Conservation (phyloP, 164 flowering plant species). For the Liquidambar formosana region DNA sequence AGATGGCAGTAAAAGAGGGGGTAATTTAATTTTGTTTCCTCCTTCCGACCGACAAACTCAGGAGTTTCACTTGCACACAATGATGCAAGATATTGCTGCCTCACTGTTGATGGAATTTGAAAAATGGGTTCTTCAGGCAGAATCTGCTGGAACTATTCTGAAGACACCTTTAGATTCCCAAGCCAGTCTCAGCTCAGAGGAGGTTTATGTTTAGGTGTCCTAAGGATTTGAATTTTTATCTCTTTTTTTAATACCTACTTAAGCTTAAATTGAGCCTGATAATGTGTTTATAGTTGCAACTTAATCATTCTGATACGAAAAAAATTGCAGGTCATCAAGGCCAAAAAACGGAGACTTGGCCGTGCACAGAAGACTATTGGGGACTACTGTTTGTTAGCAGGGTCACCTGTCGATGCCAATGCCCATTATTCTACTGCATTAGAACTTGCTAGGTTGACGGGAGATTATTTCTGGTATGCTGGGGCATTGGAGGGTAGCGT, state of each 20-base stretch:
- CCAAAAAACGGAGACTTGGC: conserved; percentile 90
- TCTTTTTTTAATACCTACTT: conserved; percentile 4
- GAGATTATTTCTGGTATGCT: conserved; percentile 96
- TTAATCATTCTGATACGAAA: conserved; percentile 7
- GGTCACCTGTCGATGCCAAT: conserved; percentile 99
- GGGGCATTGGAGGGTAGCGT: conserved; percentile 99
- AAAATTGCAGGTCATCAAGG: conserved; percentile 81
- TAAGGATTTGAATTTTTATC: conserved; percentile 35
- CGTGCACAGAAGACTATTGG: conserved; percentile 99
- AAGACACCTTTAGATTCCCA: conserved; percentile 99
- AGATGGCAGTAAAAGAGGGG: conserved; percentile 62
- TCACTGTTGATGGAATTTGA: conserved; percentile 96
- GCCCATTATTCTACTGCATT: conserved; percentile 95
- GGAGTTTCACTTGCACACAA: conserved; percentile 88
- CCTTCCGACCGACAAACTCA: conserved; percentile 88
- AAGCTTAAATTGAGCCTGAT: background rate
- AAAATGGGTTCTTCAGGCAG: conserved; percentile 97
- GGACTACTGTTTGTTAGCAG: conserved; percentile 96
- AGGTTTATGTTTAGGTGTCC: conserved; percentile 96
- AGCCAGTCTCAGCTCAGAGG: conserved; percentile 99
- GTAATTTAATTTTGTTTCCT: conserved; percentile 74
- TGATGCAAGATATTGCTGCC: conserved; percentile 99
- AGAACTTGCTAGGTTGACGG: conserved; percentile 94
- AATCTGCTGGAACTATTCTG: conserved; percentile 90
- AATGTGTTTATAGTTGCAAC: background rate